Evolutionary conservation across 257 asterid genomes (phyloP).

Genomic region (Nicotiana benthamiana): DNA sequence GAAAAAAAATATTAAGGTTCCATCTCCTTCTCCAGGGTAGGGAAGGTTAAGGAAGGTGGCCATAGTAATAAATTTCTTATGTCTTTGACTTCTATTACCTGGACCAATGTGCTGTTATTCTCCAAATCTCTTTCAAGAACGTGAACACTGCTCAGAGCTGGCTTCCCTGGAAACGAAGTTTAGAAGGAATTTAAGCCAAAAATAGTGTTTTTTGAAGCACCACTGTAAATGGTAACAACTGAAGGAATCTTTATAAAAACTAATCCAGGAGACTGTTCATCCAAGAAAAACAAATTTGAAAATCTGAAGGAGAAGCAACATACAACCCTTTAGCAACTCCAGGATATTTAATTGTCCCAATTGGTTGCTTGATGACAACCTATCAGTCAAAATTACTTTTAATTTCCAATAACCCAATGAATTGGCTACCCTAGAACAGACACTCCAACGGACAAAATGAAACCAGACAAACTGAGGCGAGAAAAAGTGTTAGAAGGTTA

Average conservation of each 20-base stretch:
- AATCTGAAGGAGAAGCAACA: constrained; percentile 93
- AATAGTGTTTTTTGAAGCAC: neutral
- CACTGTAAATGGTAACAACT: neutral
- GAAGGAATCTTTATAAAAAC: neutral
- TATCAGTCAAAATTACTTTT: constrained; percentile 22
- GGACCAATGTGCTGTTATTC: constrained; percentile 60
- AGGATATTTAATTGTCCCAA: constrained; percentile 81
- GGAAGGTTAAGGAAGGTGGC: neutral
- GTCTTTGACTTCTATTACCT: constrained; percentile 42
- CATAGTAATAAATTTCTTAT: neutral
- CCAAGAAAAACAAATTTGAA: neutral
- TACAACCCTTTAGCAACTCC: constrained; percentile 93
- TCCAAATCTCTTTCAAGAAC: constrained; percentile 65
- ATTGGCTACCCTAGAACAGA: neutral
- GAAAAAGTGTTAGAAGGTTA: neutral
- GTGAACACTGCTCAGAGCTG: constrained; percentile 66
- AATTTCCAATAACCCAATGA: neutral
- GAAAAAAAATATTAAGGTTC: constrained; percentile 4
- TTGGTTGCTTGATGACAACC: constrained; percentile 78
- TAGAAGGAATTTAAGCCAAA: neutral
- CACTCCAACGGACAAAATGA: constrained; percentile 2
- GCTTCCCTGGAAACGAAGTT: constrained; percentile 58
- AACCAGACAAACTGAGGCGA: neutral
- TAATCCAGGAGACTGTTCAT: neutral
- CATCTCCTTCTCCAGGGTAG: neutral